Conservation (phyloP, 306 rosid genomes). For the Corylus americana region DNA sequence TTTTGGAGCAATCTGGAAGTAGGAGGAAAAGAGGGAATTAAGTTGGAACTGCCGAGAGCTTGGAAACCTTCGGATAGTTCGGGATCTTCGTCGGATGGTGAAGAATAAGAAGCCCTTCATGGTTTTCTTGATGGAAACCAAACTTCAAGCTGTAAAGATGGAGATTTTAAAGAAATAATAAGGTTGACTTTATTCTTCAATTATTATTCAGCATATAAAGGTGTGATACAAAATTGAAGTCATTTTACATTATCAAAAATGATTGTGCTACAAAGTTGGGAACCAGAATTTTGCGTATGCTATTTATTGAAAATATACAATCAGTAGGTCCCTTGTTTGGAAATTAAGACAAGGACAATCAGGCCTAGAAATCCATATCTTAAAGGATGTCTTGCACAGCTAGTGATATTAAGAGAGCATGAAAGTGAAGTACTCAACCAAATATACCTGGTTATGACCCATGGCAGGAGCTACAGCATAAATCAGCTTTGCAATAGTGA, state of each 20-base stretch:
- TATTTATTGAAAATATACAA: constrained; percentile 8
- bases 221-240: background rate
- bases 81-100: too few relatives aligned
- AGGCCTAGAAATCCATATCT: background rate
- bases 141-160: too few relatives aligned
- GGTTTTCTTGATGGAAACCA: too few relatives aligned
- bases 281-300: background rate
- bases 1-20: too few relatives aligned
- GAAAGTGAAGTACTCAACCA: constrained; percentile 1
- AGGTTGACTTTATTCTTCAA: too few relatives aligned
- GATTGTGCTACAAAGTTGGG: background rate
- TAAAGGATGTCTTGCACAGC: background rate
- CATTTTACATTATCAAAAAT: background rate
- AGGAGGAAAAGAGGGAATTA: too few relatives aligned
- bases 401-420: too few relatives aligned
- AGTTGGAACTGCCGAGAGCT: too few relatives aligned
- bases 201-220: background rate
- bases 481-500: constrained; percentile 54
- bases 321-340: background rate
- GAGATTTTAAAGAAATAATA: too few relatives aligned
- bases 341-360: background rate
- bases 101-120: too few relatives aligned
- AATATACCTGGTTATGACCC: constrained; percentile 87
- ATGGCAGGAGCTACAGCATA: constrained; percentile 88
- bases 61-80: too few relatives aligned